These are phyloP conservation scores for Mucor indicus DNA, from an alignment of 371 early-diverging fungal genomes.

Conservation along the genomic window DNA sequence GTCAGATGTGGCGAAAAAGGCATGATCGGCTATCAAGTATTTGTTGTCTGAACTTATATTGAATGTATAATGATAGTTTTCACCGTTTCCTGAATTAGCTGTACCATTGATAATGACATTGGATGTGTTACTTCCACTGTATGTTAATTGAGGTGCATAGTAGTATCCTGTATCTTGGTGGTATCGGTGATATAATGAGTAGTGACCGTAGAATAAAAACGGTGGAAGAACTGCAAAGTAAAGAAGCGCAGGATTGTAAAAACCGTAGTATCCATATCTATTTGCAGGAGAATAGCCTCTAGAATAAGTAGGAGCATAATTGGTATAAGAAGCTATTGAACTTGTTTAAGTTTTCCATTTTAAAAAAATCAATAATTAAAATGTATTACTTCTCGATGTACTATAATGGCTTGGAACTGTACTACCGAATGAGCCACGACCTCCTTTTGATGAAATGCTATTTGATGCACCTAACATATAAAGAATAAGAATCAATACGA, in stretches of 20 bases:
- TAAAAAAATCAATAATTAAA: background rate
- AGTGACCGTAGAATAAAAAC: conserved; percentile 32
- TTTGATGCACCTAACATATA: conserved; percentile 12
- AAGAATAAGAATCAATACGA: background rate
- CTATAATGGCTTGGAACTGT: conserved; percentile 19
- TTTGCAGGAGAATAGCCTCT: conserved; percentile 32
- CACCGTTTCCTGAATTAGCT: conserved; percentile 25
- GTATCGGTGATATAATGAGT: conserved; percentile 38
- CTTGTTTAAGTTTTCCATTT: background rate
- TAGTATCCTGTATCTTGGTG: conserved; percentile 38
- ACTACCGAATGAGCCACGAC: conserved; percentile 26
- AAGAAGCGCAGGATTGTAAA: conserved; percentile 32
- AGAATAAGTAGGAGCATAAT: conserved; percentile 33
- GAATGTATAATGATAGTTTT: conserved; percentile 35
- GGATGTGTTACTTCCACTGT: conserved; percentile 19
- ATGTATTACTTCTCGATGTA: conserved; percentile 25
- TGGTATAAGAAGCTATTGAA: conserved; percentile 26
- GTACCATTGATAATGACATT: conserved; percentile 41
- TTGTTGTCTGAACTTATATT: conserved; percentile 30
- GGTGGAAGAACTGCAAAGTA: conserved; percentile 42
- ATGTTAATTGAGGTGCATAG: conserved; percentile 40
- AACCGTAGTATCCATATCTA: conserved; percentile 35
- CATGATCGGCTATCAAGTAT: conserved; percentile 34
- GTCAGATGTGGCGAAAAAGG: conserved; percentile 41
- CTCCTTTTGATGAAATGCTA: conserved; percentile 31